Base-by-base conservation (phyloP, 495 filamentous ascomycete species). In the Lasiosphaeria hispida region DNA sequence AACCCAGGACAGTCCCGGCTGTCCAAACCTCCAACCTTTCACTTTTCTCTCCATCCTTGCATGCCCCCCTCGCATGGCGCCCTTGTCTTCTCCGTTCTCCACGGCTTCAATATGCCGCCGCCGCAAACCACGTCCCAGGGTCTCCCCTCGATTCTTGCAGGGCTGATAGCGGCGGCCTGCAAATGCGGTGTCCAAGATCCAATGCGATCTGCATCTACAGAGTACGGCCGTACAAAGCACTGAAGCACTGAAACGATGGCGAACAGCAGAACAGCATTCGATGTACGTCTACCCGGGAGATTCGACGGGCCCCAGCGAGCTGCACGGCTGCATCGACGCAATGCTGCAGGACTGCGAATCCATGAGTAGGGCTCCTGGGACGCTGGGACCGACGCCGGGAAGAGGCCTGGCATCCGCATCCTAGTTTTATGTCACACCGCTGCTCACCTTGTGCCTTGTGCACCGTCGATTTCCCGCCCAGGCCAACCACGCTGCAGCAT, bases 161-260 rank as follows among this genome's bases (percentile, higher is more conserved):
- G 23, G 2, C 23, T 5, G 23, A 5, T 5, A 30, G 23, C 23
- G 23, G 23, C 23, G 23, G 23, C 23, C 23, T 30, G 23, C 23
- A 30, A 5, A 30, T 30, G 23, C 23, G 23, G 5, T 30, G 23
- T 33, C 33, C 23, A 30, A n/a, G 11, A 33, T 14, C 47, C 47
- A 10, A 8, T 33, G 13, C 19, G 15, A 15, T 14, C 23, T 36
- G 10, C n/a, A 36, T 49, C 18, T 34, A 17, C 47, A 30, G 34
- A 56, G 49, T 68, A 65, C 65, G 65, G 65, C 65, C 62, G 60
- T 65, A 68, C 65, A 60, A 55, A 14, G 53, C 8, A 33, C 37
- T 55, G 5, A 30, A 30, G 23, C 23, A 30, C 23, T 30, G 23
- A 30, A 30, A 30, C 23, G 5, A 30, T 2, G 23, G 23, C 23